phyloP scores from a whole-genome alignment of 2,329 filamentous ascomycete species.

The Neopestalotiopsis rosae region DNA sequence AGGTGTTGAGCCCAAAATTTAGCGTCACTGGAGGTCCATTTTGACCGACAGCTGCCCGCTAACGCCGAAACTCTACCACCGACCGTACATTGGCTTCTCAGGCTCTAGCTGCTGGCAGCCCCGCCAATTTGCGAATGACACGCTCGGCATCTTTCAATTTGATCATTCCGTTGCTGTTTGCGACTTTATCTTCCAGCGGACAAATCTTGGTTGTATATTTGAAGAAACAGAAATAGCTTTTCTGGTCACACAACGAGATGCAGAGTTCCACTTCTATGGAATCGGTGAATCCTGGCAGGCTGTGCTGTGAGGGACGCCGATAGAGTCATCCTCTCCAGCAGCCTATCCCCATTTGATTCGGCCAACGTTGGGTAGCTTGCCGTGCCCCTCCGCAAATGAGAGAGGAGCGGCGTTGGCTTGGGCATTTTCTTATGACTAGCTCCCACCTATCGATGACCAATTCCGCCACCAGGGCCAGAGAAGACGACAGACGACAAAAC shows the following conservation, averaged over 20 bases:
- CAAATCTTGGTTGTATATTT: background rate
- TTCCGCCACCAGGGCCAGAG: slow-evolving; percentile 6
- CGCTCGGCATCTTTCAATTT: background rate
- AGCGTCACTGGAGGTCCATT: background rate
- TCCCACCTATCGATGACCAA: slow-evolving; percentile 12
- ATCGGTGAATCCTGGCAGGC: background rate
- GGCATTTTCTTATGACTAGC: slow-evolving; percentile 9
- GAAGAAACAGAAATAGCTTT: background rate
- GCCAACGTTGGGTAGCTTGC: background rate
- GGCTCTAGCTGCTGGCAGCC: background rate
- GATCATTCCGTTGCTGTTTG: background rate
- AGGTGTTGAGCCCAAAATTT: slow-evolving; percentile 3
- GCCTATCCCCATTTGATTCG: background rate
- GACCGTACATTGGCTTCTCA: background rate
- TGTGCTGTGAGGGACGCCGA: background rate
- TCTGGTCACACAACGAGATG: background rate
- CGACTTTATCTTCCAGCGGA: background rate
- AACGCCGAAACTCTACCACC: background rate
- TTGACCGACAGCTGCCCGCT: background rate
- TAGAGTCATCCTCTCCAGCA: slow-evolving; percentile 6
- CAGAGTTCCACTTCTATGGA: background rate
- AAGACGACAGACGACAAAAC: slow-evolving; percentile 7
- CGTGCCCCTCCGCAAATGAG: slow-evolving; percentile 4
- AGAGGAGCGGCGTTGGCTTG: background rate
- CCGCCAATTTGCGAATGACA: slow-evolving; percentile 3